Evolutionary conservation across 2,329 filamentous ascomycete species (phyloP).

Genomic region (Colletotrichum navitas): DNA sequence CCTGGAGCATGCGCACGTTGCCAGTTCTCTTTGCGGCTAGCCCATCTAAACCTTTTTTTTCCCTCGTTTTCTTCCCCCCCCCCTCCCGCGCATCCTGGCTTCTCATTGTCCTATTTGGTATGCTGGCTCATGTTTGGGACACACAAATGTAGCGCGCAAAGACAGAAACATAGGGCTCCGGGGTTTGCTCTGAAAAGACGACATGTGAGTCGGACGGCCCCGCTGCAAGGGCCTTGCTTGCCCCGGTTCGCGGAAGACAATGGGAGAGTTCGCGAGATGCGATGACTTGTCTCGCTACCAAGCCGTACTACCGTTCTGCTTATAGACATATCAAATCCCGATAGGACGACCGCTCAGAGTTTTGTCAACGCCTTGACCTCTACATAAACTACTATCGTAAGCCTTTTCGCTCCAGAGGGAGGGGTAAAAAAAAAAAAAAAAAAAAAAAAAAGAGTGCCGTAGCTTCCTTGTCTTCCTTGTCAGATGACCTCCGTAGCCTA

Average conservation of each 20-base stretch:
- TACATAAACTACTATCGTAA: background rate
- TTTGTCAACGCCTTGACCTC: constrained; percentile 18
- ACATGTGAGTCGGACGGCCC: constrained; percentile 9
- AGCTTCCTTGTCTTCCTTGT: background rate
- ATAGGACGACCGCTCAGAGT: constrained; percentile 25
- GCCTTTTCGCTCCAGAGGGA: no score
- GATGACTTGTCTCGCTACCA: constrained; percentile 39
- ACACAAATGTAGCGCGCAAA: constrained; percentile 22
- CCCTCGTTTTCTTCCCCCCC: background rate
- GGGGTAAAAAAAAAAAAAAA: background rate
- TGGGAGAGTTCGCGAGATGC: constrained; percentile 38
- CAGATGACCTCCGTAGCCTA: constrained; percentile 10
- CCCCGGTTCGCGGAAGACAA: constrained; percentile 37
- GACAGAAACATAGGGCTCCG: constrained; percentile 14
- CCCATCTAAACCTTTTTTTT: constrained; percentile 28
- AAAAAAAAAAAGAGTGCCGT: background rate
- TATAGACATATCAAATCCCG: constrained; percentile 32
- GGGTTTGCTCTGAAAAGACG: constrained; percentile 27
- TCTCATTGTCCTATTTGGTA: background rate
- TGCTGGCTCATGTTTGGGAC: constrained; percentile 2
- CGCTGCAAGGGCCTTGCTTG: constrained; percentile 34
- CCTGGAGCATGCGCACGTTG: constrained; percentile 27
- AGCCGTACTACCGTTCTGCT: constrained; percentile 2
- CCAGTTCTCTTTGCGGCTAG: constrained; percentile 11
- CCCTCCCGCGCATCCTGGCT: background rate